These are phyloP conservation scores for Lactarius psammicola DNA, from an alignment of 768 basidiomycete genomes.

Conservation along the genomic window DNA sequence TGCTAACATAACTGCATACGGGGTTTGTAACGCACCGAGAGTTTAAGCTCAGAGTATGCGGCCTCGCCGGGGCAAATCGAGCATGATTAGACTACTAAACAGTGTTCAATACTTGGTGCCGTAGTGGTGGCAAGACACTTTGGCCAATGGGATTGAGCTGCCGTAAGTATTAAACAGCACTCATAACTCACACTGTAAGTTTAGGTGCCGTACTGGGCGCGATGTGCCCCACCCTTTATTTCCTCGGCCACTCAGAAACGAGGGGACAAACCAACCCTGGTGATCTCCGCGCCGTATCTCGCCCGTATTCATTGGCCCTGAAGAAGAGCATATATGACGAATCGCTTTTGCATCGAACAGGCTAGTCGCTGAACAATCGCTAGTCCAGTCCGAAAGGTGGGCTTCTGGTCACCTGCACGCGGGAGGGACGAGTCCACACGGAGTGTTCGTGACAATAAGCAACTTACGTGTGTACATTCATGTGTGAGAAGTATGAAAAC, in stretches of 20 bases:
- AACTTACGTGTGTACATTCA: background rate
- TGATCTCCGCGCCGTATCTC: background rate
- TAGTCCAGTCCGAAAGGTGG: constrained; percentile 2
- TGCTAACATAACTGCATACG: background rate
- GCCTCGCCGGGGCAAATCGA: background rate
- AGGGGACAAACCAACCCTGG: background rate
- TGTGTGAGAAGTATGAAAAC: background rate
- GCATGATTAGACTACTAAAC: background rate
- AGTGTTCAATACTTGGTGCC: background rate
- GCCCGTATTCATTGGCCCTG: background rate
- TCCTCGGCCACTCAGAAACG: background rate
- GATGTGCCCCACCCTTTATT: background rate
- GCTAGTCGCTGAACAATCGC: constrained; percentile 1
- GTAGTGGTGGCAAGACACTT: background rate
- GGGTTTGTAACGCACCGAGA: background rate
- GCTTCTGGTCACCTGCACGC: background rate
- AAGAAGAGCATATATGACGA: background rate
- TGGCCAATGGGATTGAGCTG: background rate
- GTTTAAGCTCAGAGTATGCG: background rate
- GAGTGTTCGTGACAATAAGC: background rate
- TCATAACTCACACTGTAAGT: background rate
- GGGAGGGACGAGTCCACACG: constrained; percentile 1
- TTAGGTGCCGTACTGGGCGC: background rate
- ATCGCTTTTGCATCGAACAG: background rate
- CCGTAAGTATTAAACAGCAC: background rate